Base-by-base conservation (phyloP, 1,139 yeast species). In the Eremothecium coryli region DNA sequence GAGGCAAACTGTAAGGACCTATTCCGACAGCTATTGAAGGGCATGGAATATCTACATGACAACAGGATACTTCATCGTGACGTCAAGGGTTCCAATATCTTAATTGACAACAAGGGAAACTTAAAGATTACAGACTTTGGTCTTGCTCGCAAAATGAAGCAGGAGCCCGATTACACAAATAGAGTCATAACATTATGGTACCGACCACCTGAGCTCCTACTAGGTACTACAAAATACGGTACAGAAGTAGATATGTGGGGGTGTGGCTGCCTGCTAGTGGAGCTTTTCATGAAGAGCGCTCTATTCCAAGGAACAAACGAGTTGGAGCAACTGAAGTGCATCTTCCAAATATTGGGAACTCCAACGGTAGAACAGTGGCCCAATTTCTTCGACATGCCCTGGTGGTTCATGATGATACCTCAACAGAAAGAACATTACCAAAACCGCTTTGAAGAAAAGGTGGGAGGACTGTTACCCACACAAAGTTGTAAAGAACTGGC, bases 221-320 rank as follows among this genome's bases (percentile, higher is more conserved):
- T 90, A 36, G 98, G 98, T 2, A 77, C 94, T 0, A 88, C 97
- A 0, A 78, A 77, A 40, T 90, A 90, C 59, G 93, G 93, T 0
- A 65, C 88, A 29, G 95, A 84, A 48, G 93, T 90, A 9, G 98
- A 90, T 57, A 78, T 86, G 43, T 90, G 98, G 98, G 96, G 98
- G 0, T 79, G 86, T 44, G 98, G 98, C 2, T 90, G 98, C 62
- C 65, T 90, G 26, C 64, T 90, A 40, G 70, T 86, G 18, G 98
- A 90, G 54, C 59, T 90, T 28, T 86, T 84, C 54, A 71, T 79
- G 2, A 73, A 76, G 45, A 61, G 62, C 21, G 94, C 98, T 0
- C 65, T 80, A 1, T 90, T 90, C 54, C 93, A 81, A 56, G 97
- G 95, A 5, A 70, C 71, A 32, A 95, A 90, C 56, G 98, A 90